A percentile compares a stretch with the other conserved stretches of the same genome.
These are phyloP conservation scores for Nyctanthes arbortristis DNA, from an alignment of 257 asterid species.

Conservation along the genomic window DNA sequence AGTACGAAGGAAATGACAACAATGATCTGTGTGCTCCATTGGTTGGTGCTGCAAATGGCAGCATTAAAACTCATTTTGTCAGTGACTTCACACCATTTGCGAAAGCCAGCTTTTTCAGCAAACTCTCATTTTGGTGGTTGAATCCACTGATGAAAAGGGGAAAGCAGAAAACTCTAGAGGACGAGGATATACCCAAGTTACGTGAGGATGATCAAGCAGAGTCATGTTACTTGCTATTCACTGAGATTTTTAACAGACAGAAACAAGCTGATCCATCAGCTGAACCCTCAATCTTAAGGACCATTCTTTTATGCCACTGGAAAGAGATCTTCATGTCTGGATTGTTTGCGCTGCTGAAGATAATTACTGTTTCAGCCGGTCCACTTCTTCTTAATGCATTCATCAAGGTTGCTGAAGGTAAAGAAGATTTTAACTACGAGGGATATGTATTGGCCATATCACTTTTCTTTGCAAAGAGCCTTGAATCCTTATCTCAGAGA, in stretches of 20 bases:
- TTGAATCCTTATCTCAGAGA: conserved; percentile 80
- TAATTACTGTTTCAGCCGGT: conserved; percentile 72
- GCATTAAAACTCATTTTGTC: conserved; percentile 26
- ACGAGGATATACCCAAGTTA: conserved; percentile 73
- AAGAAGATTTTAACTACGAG: conserved; percentile 55
- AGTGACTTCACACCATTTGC: conserved; percentile 48
- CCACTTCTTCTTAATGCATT: conserved; percentile 84
- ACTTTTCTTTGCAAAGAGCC: conserved; percentile 66
- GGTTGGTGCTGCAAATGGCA: conserved; percentile 32
- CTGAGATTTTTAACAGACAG: conserved; percentile 41
- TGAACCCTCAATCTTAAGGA: conserved; percentile 55
- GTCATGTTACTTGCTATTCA: conserved; percentile 62
- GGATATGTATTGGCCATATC: conserved; percentile 56
- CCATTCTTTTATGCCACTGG: conserved; percentile 60
- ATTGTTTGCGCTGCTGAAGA: conserved; percentile 67
- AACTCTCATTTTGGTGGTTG: conserved; percentile 85
- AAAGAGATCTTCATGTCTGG: conserved; percentile 69
- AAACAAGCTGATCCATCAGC: conserved; percentile 40
- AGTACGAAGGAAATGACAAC: conserved; percentile 25
- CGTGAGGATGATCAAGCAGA: conserved; percentile 70
- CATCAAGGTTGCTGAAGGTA: conserved; percentile 83
- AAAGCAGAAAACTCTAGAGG: conserved; percentile 66
- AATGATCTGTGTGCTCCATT: conserved; percentile 56
- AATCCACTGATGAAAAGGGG: conserved; percentile 80
- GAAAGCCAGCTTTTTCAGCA: conserved; percentile 52